Evolutionary conservation across 2,329 filamentous ascomycete species (phyloP).

Genomic region (Cytospora piceae): DNA sequence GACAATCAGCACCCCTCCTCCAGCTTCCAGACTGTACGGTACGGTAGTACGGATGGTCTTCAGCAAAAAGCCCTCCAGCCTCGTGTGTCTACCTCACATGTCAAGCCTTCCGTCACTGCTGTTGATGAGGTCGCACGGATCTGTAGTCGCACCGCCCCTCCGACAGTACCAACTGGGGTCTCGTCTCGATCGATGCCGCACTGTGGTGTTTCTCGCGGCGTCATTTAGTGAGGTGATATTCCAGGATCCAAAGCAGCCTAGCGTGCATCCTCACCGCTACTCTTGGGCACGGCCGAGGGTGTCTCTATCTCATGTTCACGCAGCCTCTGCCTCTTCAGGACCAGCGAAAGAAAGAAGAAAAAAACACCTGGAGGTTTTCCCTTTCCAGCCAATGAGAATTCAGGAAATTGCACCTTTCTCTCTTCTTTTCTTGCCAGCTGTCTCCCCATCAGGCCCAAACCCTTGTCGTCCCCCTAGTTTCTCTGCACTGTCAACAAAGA

Average conservation of each 20-base stretch:
- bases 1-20: neutral
- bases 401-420: conserved; percentile 14
- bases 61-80: conserved; percentile 15
- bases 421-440: conserved; percentile 20
- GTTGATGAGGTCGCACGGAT: conserved; percentile 16
- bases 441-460: conserved; percentile 9
- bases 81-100: conserved; percentile 22
- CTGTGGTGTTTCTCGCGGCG: conserved; percentile 29
- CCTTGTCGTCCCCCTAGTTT: conserved; percentile 12
- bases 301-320: conserved; percentile 25
- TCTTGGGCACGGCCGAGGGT: conserved; percentile 28
- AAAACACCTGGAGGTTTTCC: neutral
- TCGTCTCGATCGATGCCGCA: conserved; percentile 25
- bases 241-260: conserved; percentile 23
- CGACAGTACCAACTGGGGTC: conserved; percentile 15
- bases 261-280: conserved; percentile 30
- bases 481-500: conserved; percentile 19
- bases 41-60: conserved; percentile 1
- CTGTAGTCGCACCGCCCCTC: conserved; percentile 2
- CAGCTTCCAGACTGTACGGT: neutral
- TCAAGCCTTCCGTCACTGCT: conserved; percentile 21
- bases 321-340: neutral
- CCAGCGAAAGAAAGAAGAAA: conserved; percentile 12
- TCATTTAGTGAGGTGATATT: conserved; percentile 31
- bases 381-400: conserved; percentile 26